Evolutionary conservation across 768 basidiomycete species (phyloP).

Genomic region (Amanita fuliginea): DNA sequence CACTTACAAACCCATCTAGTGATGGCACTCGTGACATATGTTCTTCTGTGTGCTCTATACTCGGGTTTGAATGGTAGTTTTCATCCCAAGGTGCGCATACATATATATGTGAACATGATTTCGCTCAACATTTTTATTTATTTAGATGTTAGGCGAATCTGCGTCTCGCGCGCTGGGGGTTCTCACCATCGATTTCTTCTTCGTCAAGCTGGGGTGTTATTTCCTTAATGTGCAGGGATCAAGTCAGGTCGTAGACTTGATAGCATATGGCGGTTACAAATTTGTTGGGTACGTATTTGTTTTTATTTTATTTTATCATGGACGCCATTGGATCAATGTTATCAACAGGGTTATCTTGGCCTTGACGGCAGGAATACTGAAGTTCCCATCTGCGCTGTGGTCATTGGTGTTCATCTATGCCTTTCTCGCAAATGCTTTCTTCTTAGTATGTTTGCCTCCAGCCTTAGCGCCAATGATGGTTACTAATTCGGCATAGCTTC

Average conservation of each 20-base stretch:
- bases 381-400: slow-evolving; percentile 52
- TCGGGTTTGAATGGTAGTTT: slow-evolving; percentile 78
- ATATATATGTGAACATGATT: background rate
- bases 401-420: slow-evolving; percentile 70
- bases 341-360: slow-evolving; percentile 67
- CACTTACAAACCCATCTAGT: slow-evolving; percentile 30
- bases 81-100: slow-evolving; percentile 48
- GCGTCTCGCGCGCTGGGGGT: slow-evolving; percentile 80
- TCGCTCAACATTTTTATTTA: background rate
- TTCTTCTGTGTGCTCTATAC: slow-evolving; percentile 78
- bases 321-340: background rate
- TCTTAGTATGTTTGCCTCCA: slow-evolving; percentile 50
- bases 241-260: slow-evolving; percentile 63
- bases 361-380: slow-evolving; percentile 60
- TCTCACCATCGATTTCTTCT: slow-evolving; percentile 77
- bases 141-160: slow-evolving; percentile 67
- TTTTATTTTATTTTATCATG: background rate
- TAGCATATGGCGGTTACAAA: slow-evolving; percentile 95
- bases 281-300: slow-evolving; percentile 72
- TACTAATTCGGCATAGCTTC: slow-evolving; percentile 42
- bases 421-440: slow-evolving; percentile 86
- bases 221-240: slow-evolving; percentile 76
- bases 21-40: slow-evolving; percentile 95
- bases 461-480: background rate
- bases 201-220: slow-evolving; percentile 89